Conservation (phyloP, 306 rosid species). For the Oemleria cerasiformis region DNA sequence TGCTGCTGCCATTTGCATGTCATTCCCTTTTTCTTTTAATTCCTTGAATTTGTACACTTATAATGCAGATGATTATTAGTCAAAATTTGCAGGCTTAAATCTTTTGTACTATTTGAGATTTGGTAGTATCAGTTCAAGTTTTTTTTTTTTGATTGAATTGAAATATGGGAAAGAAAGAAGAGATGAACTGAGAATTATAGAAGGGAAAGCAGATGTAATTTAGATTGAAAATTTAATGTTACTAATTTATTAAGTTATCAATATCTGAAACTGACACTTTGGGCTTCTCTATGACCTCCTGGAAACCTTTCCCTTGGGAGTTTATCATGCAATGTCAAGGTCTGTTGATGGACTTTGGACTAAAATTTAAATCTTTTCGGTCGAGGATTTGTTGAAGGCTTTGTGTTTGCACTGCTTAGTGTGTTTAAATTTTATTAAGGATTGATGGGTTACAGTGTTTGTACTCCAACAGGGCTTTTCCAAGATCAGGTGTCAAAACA, state of each 20-base stretch:
- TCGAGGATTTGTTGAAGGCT: not conserved
- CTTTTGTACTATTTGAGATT: not conserved
- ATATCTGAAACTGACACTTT: not conserved
- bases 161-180: not conserved
- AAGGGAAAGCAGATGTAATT: not conserved
- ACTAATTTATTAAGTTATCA: not conserved
- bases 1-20: not conserved
- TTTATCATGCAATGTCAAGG: not conserved
- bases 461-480: conserved; percentile 21
- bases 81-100: not conserved
- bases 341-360: not conserved
- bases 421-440: not conserved
- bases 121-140: not conserved
- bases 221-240: not conserved
- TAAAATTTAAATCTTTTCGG: not conserved
- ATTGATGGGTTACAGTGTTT: conserved; percentile 9
- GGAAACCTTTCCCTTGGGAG: not conserved
- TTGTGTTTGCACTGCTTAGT: not conserved
- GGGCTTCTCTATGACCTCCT: not conserved
- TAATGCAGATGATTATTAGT: not conserved
- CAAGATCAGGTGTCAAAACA: conserved; percentile 17
- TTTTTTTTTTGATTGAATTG: not conserved
- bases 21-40: not conserved
- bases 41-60: not conserved
- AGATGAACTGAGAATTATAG: not conserved